A percentile compares a stretch with the other conserved stretches of the same genome.
phyloP scores from a whole-genome alignment of 352 stramenopile species.

The Globisporangium camurandrum region DNA sequence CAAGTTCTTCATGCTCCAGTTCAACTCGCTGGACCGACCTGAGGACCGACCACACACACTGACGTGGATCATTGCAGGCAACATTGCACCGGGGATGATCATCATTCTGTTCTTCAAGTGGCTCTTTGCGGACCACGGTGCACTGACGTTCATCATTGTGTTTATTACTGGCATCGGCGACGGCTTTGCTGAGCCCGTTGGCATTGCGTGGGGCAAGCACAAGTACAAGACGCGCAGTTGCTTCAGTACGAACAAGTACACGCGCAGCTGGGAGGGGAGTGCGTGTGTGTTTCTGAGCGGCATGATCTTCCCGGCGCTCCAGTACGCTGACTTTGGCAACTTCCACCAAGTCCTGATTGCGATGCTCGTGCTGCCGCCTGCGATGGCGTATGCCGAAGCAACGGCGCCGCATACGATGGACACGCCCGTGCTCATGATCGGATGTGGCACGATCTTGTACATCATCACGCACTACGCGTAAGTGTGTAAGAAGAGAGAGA shows the following conservation, averaged over 20 bases:
- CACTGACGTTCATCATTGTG: conserved; percentile 66
- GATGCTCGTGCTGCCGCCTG: conserved; percentile 70
- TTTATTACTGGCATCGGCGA: conserved; percentile 80
- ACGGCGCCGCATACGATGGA: conserved; percentile 82
- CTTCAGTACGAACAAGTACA: conserved; percentile 82
- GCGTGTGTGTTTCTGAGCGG: conserved; percentile 74
- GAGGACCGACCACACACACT: conserved; percentile 81
- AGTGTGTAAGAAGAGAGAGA: too few species aligned
- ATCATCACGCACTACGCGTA: conserved; percentile 21
- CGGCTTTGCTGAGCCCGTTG: conserved; percentile 65
- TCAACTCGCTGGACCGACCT: conserved; percentile 80
- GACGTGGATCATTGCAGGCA: conserved; percentile 79
- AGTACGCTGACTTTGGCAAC: conserved; percentile 68
- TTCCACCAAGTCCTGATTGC: conserved; percentile 66
- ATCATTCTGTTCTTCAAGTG: conserved; percentile 84
- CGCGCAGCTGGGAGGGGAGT: conserved; percentile 74
- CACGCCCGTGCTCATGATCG: conserved; percentile 78
- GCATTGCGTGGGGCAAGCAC: conserved; percentile 74
- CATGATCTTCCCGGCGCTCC: conserved; percentile 50
- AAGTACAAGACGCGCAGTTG: conserved; percentile 82
- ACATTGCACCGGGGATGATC: conserved; percentile 53
- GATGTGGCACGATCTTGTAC: conserved; percentile 64
- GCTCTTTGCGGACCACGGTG: conserved; percentile 51
- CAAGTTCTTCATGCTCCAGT: conserved; percentile 86
- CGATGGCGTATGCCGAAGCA: conserved; percentile 81